phyloP scores from a whole-genome alignment of 1,284 basidiomycete genomes.

The Clitocybe nebularis region DNA sequence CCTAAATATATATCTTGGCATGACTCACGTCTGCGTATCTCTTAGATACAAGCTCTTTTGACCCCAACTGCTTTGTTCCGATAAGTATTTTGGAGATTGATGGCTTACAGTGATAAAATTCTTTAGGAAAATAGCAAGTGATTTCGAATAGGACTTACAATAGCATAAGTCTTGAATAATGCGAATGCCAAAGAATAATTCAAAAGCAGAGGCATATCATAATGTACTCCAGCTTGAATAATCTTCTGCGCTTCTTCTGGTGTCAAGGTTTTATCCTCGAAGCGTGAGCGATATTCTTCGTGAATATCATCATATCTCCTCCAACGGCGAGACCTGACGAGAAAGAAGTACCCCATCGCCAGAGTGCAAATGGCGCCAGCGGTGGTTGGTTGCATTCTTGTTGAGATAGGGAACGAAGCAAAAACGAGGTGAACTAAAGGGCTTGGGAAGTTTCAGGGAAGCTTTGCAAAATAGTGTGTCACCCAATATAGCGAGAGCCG shows the following conservation, averaged over 20 bases:
- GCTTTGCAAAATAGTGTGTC: too few relatives aligned
- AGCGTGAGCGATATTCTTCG: conserved; percentile 6
- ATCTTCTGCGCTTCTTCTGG: conserved; percentile 43
- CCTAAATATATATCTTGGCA: conserved; percentile 1
- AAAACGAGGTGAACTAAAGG: too few relatives aligned
- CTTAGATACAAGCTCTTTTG: conserved; percentile 30
- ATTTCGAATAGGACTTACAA: conserved; percentile 32
- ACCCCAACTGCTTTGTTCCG: conserved; percentile 34
- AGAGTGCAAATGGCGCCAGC: neutral
- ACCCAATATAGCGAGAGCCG: too few relatives aligned
- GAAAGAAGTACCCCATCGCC: neutral
- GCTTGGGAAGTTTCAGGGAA: too few relatives aligned
- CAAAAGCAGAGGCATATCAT: conserved; percentile 40
- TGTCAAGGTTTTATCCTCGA: conserved; percentile 25
- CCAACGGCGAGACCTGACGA: conserved; percentile 5
- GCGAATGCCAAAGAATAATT: conserved; percentile 38
- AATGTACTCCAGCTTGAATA: conserved; percentile 25
- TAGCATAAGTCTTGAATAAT: conserved; percentile 45
- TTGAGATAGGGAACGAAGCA: too few relatives aligned
- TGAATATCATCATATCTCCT: conserved; percentile 4
- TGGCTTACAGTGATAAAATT: conserved; percentile 29
- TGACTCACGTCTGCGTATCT: conserved; percentile 39
- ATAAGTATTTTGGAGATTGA: conserved; percentile 38
- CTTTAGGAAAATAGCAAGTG: neutral
- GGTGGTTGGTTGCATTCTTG: neutral